Evolutionary conservation across 345 rosid genomes (phyloP).

Genomic region (Eucalyptus globulus): DNA sequence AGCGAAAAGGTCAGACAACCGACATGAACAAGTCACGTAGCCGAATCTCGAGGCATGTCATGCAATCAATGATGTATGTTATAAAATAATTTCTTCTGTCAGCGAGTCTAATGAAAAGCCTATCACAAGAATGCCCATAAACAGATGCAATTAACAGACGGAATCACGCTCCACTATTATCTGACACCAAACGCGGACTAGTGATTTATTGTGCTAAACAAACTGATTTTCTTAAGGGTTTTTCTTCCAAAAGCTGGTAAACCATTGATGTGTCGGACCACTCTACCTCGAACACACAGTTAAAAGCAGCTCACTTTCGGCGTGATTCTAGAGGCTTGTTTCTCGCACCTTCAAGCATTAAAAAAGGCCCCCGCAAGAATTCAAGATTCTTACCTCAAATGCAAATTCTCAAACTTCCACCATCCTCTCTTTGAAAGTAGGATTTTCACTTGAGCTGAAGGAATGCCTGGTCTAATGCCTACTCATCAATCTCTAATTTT

Average conservation of each 20-base stretch:
- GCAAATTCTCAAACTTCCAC: background rate
- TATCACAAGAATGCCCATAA: background rate
- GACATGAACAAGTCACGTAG: background rate
- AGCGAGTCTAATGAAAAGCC: background rate
- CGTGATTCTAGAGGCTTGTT: background rate
- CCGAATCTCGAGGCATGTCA: background rate
- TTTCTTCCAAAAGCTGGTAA: background rate
- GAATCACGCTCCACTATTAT: background rate
- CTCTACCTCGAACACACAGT: background rate
- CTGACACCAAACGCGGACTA: background rate
- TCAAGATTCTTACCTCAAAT: background rate
- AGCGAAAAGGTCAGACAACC: background rate
- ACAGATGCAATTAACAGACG: background rate
- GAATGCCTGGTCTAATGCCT: background rate
- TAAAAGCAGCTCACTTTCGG: background rate
- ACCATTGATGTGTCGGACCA: background rate
- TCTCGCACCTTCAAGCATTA: background rate
- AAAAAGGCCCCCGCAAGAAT: background rate
- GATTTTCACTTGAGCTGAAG: background rate
- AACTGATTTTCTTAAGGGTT: background rate
- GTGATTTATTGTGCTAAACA: background rate
- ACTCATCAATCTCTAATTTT: background rate
- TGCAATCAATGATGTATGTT: background rate
- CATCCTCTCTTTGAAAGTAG: background rate
- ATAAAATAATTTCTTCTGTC: background rate